Percentiles rank a stretch among this genome's conserved stretches.
Evolutionary conservation across 345 rosid genomes (phyloP).

Genomic region (Hibiscus tridactylites): DNA sequence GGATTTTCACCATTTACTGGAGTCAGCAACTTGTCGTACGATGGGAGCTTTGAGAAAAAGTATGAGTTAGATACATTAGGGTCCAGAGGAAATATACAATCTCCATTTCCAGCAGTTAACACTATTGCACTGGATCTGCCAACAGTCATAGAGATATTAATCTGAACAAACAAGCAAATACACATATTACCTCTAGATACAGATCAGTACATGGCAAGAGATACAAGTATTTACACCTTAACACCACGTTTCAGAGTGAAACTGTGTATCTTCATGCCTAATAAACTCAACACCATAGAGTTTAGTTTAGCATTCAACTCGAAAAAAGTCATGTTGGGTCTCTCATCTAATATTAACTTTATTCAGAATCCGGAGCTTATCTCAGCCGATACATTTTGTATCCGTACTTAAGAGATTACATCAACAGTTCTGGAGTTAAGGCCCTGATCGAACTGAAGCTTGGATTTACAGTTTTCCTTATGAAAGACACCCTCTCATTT

Average conservation of each 20-base stretch:
- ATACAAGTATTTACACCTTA: not conserved
- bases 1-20: constrained; percentile 58
- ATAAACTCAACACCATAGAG: not conserved
- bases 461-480: too few species aligned
- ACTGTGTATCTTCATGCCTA: not conserved
- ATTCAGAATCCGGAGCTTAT: too few species aligned
- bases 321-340: not conserved
- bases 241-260: not conserved
- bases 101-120: constrained; percentile 38
- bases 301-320: not conserved
- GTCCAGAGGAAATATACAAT: constrained; percentile 41
- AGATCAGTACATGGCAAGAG: not conserved
- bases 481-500: too few species aligned
- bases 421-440: too few species aligned
- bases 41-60: constrained; percentile 43
- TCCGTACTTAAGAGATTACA: too few species aligned
- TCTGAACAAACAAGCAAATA: constrained; percentile 30
- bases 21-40: constrained; percentile 53
- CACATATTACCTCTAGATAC: not conserved
- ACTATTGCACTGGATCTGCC: constrained; percentile 25
- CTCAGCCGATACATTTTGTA: too few species aligned
- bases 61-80: constrained; percentile 22
- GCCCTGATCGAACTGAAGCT: too few species aligned
- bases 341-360: not conserved
- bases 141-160: constrained; percentile 25